These are phyloP conservation scores for Lodderomyces orthopsilosis DNA, from an alignment of 1,139 yeast genomes.

Conservation along the genomic window DNA sequence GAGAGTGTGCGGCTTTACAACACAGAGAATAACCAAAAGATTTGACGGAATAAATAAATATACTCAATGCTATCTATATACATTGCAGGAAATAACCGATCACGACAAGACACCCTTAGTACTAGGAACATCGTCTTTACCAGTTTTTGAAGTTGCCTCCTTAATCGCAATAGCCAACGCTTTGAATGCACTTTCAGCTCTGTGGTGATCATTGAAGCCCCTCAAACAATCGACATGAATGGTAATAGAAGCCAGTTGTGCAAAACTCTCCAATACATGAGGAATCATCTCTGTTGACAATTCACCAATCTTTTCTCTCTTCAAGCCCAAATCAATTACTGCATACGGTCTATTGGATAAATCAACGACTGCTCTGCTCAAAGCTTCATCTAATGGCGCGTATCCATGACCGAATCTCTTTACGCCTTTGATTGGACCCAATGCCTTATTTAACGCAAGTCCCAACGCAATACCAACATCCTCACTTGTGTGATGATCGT, in stretches of 20 bases:
- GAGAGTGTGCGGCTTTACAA: too few relatives aligned
- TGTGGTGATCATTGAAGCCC: slow-evolving; percentile 93
- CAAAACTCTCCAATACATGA: slow-evolving; percentile 90
- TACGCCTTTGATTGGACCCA: slow-evolving; percentile 87
- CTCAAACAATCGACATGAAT: slow-evolving; percentile 91
- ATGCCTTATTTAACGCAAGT: slow-evolving; percentile 80
- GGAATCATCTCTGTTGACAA: slow-evolving; percentile 95
- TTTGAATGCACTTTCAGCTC: slow-evolving; percentile 94
- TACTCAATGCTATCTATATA: neutral
- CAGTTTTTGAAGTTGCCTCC: slow-evolving; percentile 81
- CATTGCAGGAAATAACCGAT: neutral
- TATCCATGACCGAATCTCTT: slow-evolving; percentile 91
- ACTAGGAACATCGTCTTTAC: slow-evolving; percentile 88
- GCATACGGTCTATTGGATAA: slow-evolving; percentile 91
- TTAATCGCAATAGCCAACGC: slow-evolving; percentile 89
- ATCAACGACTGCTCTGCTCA: slow-evolving; percentile 92
- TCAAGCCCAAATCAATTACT: slow-evolving; percentile 82
- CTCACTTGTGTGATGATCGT: slow-evolving; percentile 96
- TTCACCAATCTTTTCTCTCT: slow-evolving; percentile 91
- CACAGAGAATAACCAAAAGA: too few relatives aligned
- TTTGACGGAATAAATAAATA: neutral
- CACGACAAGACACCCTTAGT: slow-evolving; percentile 88
- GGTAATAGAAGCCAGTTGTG: slow-evolving; percentile 86
- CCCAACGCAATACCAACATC: slow-evolving; percentile 95
- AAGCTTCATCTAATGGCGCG: slow-evolving; percentile 96